Conservation (phyloP, 2,329 filamentous ascomycete genomes). For the Chaetomium sp. region DNA sequence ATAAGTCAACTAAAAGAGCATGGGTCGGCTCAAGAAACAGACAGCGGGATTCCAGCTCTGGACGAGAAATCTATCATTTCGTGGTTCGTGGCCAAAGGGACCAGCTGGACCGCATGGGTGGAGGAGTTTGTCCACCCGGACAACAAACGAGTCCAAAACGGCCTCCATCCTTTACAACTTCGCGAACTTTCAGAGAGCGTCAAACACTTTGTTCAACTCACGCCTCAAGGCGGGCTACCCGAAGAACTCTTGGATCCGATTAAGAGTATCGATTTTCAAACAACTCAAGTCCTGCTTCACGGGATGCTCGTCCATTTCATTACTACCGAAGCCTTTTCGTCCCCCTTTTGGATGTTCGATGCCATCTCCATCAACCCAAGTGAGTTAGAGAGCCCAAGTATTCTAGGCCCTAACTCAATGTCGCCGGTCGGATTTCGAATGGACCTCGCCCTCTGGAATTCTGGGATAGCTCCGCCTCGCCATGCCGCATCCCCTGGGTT, state of each 20-base stretch:
- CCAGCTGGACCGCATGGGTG: conserved; percentile 12
- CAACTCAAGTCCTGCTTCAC: conserved; percentile 8
- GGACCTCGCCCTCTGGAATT: conserved; percentile 13
- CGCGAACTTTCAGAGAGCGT: conserved; percentile 14
- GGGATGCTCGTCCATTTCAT: conserved; percentile 17
- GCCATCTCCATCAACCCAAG: conserved; percentile 3
- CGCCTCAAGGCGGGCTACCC: conserved; percentile 8
- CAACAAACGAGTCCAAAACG: conserved; percentile 5
- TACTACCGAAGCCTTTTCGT: conserved; percentile 5
- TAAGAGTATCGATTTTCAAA: background rate
- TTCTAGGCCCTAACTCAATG: background rate
- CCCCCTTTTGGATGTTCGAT: conserved; percentile 18
- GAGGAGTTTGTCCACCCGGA: conserved; percentile 12
- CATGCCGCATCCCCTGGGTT: background rate
- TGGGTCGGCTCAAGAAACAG: background rate
- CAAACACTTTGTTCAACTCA: conserved; percentile 13
- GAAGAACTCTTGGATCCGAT: background rate
- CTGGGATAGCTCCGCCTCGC: background rate
- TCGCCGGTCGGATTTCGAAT: conserved; percentile 13
- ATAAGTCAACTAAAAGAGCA: conserved; percentile 8
- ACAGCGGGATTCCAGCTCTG: background rate
- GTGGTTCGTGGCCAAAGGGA: conserved; percentile 7
- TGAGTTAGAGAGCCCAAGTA: conserved; percentile 14
- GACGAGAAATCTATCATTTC: background rate
- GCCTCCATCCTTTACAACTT: conserved; percentile 15